Conservation (phyloP, 2,329 filamentous ascomycete species). For the Colletotrichum sp. region DNA sequence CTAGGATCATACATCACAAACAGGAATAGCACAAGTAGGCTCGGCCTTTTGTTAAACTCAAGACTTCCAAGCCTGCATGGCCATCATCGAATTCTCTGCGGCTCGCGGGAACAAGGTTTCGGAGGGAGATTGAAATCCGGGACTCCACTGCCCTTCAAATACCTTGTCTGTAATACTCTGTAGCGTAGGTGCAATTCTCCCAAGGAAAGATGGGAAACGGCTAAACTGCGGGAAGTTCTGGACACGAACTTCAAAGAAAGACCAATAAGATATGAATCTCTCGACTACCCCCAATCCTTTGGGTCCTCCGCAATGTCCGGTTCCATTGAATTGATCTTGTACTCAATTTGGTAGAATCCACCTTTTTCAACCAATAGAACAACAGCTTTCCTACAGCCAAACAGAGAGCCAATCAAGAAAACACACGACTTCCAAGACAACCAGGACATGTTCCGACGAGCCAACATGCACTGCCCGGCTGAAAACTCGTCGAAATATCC, state of each 20-base stretch:
- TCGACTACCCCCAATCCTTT: neutral
- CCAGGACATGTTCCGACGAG: neutral
- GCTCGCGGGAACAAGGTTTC: neutral
- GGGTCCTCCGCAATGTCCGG: neutral
- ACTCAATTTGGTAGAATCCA: neutral
- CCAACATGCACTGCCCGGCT: neutral
- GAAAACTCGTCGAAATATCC: neutral
- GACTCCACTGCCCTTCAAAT: neutral
- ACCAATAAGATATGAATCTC: neutral
- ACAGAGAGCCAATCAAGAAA: neutral
- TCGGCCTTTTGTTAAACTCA: neutral
- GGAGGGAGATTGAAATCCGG: neutral
- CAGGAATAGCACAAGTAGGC: neutral
- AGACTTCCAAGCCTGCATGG: neutral
- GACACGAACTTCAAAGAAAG: neutral
- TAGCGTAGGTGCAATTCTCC: neutral
- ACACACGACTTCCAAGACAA: neutral
- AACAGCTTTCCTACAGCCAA: neutral
- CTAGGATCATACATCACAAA: neutral
- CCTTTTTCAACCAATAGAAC: neutral
- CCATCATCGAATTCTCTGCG: neutral
- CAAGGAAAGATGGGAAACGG: neutral
- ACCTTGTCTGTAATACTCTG: neutral
- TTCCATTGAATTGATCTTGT: neutral
- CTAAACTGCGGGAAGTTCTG: neutral